Percentiles rank a stretch among this genome's conserved stretches.
Evolutionary conservation across 768 basidiomycete genomes (phyloP).

Genomic region (Boletus sensibilis): DNA sequence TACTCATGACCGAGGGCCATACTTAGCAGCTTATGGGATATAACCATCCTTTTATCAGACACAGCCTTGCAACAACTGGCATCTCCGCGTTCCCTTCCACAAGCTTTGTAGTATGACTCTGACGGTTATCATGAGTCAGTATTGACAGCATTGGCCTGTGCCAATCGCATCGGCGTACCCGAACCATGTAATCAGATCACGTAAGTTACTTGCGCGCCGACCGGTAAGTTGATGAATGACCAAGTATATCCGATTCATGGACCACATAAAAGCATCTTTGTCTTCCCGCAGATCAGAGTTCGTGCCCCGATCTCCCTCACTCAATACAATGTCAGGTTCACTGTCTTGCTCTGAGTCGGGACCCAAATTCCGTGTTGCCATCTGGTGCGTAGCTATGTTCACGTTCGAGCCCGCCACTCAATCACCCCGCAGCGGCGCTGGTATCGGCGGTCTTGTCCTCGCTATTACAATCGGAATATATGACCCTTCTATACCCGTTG

Average conservation of each 20-base stretch:
- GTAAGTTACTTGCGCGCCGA: neutral
- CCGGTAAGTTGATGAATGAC: neutral
- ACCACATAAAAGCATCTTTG: neutral
- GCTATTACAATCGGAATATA: slow-evolving; percentile 29
- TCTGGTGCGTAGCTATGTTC: slow-evolving; percentile 12
- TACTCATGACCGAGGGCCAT: neutral
- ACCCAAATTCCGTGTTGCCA: slow-evolving; percentile 20
- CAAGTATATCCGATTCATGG: neutral
- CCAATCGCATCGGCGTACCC: too few species aligned
- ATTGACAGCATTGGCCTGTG: too few species aligned
- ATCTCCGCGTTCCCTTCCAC: too few species aligned
- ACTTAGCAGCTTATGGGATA: too few species aligned
- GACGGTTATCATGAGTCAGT: too few species aligned
- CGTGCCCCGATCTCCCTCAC: neutral
- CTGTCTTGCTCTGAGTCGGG: neutral
- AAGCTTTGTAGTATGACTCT: neutral
- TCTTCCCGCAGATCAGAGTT: neutral
- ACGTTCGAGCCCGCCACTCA: neutral
- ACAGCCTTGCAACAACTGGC: too few species aligned
- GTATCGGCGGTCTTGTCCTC: slow-evolving; percentile 45
- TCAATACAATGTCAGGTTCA: neutral
- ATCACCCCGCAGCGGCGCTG: slow-evolving; percentile 34
- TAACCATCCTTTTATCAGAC: too few species aligned
- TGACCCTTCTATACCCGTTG: slow-evolving; percentile 31
- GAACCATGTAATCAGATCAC: too few species aligned